Conservation (phyloP, 208 protist genomes). For the Crithidia brevicula region DNA sequence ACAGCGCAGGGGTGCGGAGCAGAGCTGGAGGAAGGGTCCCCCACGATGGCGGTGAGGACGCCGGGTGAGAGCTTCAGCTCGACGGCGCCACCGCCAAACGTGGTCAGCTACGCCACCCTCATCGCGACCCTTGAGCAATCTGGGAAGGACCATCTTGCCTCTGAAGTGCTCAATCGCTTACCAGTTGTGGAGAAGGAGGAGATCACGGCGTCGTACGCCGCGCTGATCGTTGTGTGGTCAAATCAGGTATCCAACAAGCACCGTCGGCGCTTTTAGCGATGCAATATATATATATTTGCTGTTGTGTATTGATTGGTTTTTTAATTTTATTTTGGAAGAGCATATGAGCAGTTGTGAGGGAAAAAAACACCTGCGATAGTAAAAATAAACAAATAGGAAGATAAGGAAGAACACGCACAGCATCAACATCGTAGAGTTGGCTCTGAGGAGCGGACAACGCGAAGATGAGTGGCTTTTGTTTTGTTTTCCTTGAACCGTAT, state of each 20-base stretch:
- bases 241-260: slow-evolving; percentile 56
- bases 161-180: slow-evolving; percentile 63
- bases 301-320: slow-evolving; percentile 1
- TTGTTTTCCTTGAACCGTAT: too few species aligned
- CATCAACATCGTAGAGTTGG: too few species aligned
- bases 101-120: slow-evolving; percentile 86
- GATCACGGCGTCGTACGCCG: slow-evolving; percentile 86
- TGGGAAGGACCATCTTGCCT: slow-evolving; percentile 61
- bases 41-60: too few species aligned
- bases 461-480: too few species aligned
- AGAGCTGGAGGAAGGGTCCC: neutral
- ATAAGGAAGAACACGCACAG: too few species aligned
- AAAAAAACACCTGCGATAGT: too few species aligned
- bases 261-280: slow-evolving; percentile 34
- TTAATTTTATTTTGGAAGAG: neutral
- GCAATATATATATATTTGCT: too few species aligned
- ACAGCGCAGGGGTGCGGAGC: neutral
- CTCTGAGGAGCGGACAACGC: too few species aligned
- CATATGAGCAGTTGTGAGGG: too few species aligned
- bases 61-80: slow-evolving; percentile 15
- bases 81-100: slow-evolving; percentile 57
- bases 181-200: slow-evolving; percentile 78
- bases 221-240: slow-evolving; percentile 88
- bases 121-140: slow-evolving; percentile 86
- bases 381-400: too few species aligned